These are phyloP conservation scores for Boletus rubroflammeus DNA, from an alignment of 768 basidiomycete genomes.

Conservation along the genomic window DNA sequence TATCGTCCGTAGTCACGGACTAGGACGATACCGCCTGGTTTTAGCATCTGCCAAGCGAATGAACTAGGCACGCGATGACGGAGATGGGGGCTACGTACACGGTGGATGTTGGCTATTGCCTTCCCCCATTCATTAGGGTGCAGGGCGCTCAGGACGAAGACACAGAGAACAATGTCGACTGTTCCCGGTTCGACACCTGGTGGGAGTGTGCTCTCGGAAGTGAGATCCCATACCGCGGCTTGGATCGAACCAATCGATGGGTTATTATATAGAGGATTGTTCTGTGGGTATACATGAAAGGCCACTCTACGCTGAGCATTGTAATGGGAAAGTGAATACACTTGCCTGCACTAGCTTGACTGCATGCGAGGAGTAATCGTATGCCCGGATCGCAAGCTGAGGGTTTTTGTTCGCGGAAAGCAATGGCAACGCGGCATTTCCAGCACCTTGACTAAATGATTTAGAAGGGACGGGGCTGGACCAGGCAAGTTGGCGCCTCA, in stretches of 20 bases:
- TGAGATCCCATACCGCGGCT: constrained; percentile 89
- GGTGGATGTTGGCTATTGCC: constrained; percentile 77
- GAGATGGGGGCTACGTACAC: constrained; percentile 41
- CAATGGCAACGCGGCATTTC: constrained; percentile 92
- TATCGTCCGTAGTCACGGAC: constrained; percentile 94
- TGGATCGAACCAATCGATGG: constrained; percentile 69
- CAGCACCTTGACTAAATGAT: constrained; percentile 60
- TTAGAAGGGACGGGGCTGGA: background rate
- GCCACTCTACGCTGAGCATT: background rate
- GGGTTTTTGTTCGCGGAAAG: constrained; percentile 82
- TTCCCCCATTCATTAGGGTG: constrained; percentile 90
- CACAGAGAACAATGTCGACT: constrained; percentile 88
- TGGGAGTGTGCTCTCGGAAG: constrained; percentile 59
- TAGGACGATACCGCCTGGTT: constrained; percentile 80
- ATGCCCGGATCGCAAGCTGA: constrained; percentile 67
- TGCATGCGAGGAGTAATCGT: constrained; percentile 88
- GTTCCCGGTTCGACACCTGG: constrained; percentile 56
- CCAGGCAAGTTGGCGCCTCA: constrained; percentile 30
- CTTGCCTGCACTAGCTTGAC: constrained; percentile 84
- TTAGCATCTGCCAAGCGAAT: constrained; percentile 66
- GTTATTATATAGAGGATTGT: constrained; percentile 63
- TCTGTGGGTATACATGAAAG: constrained; percentile 37
- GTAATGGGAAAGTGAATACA: background rate
- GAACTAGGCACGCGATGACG: background rate
- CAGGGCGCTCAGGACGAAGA: constrained; percentile 91